phyloP scores from a whole-genome alignment of 305 asterid genomes.

The Fraxinus xanthoxyloides region DNA sequence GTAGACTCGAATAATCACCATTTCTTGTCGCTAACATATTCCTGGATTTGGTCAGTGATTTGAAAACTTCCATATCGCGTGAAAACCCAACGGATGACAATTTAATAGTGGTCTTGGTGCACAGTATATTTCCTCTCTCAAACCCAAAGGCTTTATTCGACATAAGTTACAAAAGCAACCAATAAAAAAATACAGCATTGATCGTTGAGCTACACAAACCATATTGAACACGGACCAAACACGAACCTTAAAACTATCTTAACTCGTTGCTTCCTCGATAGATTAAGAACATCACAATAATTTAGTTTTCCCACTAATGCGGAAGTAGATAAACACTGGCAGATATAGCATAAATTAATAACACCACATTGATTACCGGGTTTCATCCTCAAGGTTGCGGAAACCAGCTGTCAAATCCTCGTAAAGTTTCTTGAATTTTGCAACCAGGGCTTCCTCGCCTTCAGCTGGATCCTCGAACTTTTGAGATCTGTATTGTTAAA shows the following conservation, averaged over 20 bases:
- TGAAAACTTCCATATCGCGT: background rate
- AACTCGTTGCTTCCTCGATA: constrained; percentile 21
- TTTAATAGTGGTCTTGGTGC: background rate
- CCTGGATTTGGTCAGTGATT: no score
- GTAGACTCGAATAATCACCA: background rate
- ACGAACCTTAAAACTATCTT: constrained; percentile 26
- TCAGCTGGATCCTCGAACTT: constrained; percentile 98
- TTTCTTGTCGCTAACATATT: background rate
- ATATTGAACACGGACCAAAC: constrained; percentile 29
- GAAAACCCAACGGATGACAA: background rate
- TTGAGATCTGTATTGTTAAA: constrained; percentile 63
- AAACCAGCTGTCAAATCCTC: constrained; percentile 90
- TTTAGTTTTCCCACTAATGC: constrained; percentile 17
- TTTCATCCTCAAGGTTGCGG: constrained; percentile 97
- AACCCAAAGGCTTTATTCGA: background rate
- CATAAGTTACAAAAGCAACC: background rate
- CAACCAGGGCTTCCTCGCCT: constrained; percentile 76
- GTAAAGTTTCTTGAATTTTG: constrained; percentile 73
- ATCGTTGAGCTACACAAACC: constrained; percentile 29
- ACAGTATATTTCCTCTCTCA: background rate
- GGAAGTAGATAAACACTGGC: background rate
- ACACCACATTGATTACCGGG: constrained; percentile 40
- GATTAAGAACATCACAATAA: constrained; percentile 9
- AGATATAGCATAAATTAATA: constrained; percentile 1
- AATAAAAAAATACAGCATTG: background rate